Conservation (phyloP, 2,329 filamentous ascomycete genomes). For the Ophiostoma angusticollis region DNA sequence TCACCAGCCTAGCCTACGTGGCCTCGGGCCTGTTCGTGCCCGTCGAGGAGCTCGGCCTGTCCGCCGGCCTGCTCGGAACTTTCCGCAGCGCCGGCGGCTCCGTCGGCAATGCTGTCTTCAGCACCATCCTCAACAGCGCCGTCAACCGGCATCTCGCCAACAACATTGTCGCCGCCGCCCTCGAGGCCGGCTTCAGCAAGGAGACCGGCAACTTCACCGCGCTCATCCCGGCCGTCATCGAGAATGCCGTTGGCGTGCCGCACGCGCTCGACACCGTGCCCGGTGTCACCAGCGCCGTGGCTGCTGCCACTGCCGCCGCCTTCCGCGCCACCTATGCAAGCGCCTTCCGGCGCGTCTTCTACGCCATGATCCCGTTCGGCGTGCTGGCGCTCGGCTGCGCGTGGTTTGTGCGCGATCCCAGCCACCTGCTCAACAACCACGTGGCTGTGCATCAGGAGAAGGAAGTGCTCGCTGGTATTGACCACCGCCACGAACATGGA, state of each 20-base stretch:
- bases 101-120: conserved; percentile 24
- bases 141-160: conserved; percentile 18
- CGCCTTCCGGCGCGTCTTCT: conserved; percentile 31
- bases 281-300: conserved; percentile 24
- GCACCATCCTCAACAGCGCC: conserved; percentile 20
- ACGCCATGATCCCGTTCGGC: conserved; percentile 26
- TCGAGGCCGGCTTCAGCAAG: conserved; percentile 18
- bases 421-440: conserved; percentile 10
- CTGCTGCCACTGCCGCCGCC: conserved; percentile 22
- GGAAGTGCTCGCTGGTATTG: conserved; percentile 3
- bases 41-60: conserved; percentile 19
- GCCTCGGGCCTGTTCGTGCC: conserved; percentile 20
- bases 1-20: conserved; percentile 20
- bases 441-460: conserved; percentile 9
- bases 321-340: conserved; percentile 27
- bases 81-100: conserved; percentile 21
- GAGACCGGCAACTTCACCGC: conserved; percentile 24
- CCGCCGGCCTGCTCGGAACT: conserved; percentile 20
- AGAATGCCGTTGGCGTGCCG: conserved; percentile 37
- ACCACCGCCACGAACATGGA: conserved; percentile 3
- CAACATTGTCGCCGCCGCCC: conserved; percentile 19
- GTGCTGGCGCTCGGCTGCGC: conserved; percentile 17
- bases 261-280: conserved; percentile 43
- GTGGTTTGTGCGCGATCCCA: conserved; percentile 10
- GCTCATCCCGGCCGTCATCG: conserved; percentile 29